Evolutionary conservation across 306 rosid species (phyloP), one percentile per base, ranked within the genome.

Genomic region (Abrus precatorius): DNA sequence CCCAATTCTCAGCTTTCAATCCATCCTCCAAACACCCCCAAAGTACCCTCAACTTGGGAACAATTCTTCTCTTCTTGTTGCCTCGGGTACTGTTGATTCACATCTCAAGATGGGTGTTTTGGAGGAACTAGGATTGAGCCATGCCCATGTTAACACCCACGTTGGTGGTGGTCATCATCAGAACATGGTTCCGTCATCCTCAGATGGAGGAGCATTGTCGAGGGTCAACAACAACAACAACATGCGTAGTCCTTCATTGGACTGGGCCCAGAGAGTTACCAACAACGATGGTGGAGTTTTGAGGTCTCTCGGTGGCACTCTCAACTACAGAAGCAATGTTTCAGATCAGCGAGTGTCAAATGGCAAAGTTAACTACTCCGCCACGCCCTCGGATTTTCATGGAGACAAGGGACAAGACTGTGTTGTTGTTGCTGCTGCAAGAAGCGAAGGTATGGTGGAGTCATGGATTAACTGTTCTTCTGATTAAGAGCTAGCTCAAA

Each of bases 401-500:
- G 90, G 89, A 49, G 87, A 86, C 47, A 91, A 84, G 14, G 90
- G 82, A 74, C 75, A 88, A 2, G 92, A 90, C 59, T 77, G 89
- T 74, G 72, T 36, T 9, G 72, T 36, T 9, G 83, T 75, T 6
- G 47, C 7, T 2, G 61, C 86, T 43, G 72, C 86, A 9, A 86
- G 98, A 80, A 85, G 79, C 53, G 97, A 89, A 96, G 98, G 97
- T 92, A 96, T 91, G 88, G 87, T 91, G 79, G 97, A 96, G 86
- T 87, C 99, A 36, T 93, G 98, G 97, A 93, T 96, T 75, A 87
- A 84, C 89, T 93, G 96, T 87, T 95, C 99, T 59, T 91, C 99
- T 30, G 97, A 95, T 82, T 92, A 83, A 77, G 41, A 61, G 52
- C 50, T 6, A 14, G 28, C 28, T 6, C 9, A 53, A 34, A 5